phyloP scores from a whole-genome alignment of 208 protist species.

The Crithidia acanthocephali region DNA sequence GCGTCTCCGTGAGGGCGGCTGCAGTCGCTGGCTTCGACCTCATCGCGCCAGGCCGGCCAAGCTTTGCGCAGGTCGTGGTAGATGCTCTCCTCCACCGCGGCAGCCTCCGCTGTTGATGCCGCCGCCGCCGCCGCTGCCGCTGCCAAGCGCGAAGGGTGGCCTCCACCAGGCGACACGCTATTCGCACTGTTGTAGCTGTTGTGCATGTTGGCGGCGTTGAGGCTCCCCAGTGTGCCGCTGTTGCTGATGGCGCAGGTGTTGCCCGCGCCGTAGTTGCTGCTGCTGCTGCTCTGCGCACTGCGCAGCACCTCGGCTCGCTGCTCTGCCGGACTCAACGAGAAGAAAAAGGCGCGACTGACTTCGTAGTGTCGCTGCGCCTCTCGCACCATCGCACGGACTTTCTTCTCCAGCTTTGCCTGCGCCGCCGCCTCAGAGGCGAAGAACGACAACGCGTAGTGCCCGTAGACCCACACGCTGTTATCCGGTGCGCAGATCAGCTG shows the following conservation, averaged over 20 bases:
- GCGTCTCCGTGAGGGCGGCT: too few species aligned
- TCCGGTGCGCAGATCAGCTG: conserved; percentile 68
- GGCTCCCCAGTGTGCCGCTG: too few species aligned
- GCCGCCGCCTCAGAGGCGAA: conserved; percentile 42
- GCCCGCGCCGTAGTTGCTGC: background rate
- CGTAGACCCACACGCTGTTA: conserved; percentile 74
- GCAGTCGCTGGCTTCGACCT: too few species aligned
- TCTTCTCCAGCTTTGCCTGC: conserved; percentile 36
- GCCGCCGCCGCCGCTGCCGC: too few species aligned
- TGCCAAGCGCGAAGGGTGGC: too few species aligned
- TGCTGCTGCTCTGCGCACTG: background rate
- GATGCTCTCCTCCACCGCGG: too few species aligned
- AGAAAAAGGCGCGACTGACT: conserved; percentile 31
- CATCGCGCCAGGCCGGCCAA: too few species aligned
- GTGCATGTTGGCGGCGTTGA: too few species aligned
- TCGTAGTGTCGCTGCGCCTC: conserved; percentile 40
- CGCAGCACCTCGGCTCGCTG: conserved; percentile 47
- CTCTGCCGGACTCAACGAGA: conserved; percentile 20
- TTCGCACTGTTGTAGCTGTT: too few species aligned
- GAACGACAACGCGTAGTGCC: conserved; percentile 55
- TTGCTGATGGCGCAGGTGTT: background rate
- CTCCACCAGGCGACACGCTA: too few species aligned
- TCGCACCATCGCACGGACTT: conserved; percentile 50
- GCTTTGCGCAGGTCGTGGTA: too few species aligned
- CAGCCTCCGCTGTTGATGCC: too few species aligned